Base-by-base conservation (phyloP, 805 yeast genomes). In the Lachancea meyersii region DNA sequence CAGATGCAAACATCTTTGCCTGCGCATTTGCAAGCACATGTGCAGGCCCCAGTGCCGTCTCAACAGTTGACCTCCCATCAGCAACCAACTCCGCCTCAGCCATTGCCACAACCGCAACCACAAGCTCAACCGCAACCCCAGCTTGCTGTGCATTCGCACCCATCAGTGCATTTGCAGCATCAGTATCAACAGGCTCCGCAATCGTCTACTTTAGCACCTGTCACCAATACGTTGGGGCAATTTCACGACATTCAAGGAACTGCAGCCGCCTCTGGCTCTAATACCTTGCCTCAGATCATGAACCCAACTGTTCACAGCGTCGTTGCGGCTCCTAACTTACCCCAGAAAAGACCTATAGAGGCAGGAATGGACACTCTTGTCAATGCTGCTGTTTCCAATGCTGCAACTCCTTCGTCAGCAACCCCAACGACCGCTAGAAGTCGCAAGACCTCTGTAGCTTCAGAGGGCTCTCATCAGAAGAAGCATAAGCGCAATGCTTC, bases 301-400 rank as follows among this genome's bases (percentile, higher is more conserved):
- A 43, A 40, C 13, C 39, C 38, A 10, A 32, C 39, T 6, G 35
- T 26, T 16, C 37, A 34, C 11, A 31, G 14, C 9, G 32, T 18
- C 16, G 18, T 27, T 19, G 45, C 18, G n/a, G 14, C 46, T 10
- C 23, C 41, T 35, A 46, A 44, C 21, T 21, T 52, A 13, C 60
- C 63, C 4, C 57, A 57, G 38, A 61, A 60, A 41, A 58, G 64
- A 48, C 47, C 54, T 5, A 44, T 50, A 40, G 62, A 57, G 33
- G 59, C 57, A 13, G 58, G 55, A 10, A 60, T 58, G 37, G 51
- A 58, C 38, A 57, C 61, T 1, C 44, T 57, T 33, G 60, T 59
- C 4, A 53, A 55, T 41, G 63, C 63, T 19, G 40, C 43, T n/a
- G 47, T 39, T 7, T 39, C 43, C 6, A 38, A 34, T 17, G 40